Conservation (phyloP, 441 rosid genomes). For the Geranium incanum region DNA sequence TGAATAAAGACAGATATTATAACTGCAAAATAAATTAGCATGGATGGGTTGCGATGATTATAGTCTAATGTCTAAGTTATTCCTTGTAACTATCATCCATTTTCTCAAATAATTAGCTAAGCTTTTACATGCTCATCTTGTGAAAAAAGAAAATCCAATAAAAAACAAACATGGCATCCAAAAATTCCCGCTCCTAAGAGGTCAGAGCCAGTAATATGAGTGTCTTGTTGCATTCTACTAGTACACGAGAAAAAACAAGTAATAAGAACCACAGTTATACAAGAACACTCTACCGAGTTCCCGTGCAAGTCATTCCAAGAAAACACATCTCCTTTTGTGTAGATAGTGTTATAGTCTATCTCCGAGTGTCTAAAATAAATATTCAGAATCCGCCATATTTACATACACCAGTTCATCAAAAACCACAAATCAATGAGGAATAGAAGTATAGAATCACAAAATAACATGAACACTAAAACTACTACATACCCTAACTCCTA, state of each 20-base stretch:
- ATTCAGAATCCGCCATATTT: background rate
- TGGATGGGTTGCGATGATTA: background rate
- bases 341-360: too few relatives aligned
- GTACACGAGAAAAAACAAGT: background rate
- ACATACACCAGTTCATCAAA: background rate
- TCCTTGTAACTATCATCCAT: background rate
- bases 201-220: background rate
- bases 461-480: background rate
- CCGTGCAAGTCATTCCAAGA: background rate
- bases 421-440: background rate
- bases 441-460: background rate
- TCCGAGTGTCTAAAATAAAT: too few relatives aligned
- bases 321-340: background rate
- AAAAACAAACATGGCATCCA: background rate
- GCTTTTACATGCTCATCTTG: background rate
- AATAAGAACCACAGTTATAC: background rate
- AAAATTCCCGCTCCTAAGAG: background rate
- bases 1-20: background rate
- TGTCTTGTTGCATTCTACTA: background rate
- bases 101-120: background rate
- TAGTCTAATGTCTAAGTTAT: background rate
- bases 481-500: background rate
- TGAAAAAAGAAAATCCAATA: background rate
- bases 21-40: background rate
- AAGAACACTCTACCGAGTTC: background rate